Evolutionary conservation across 2,329 filamentous ascomycete genomes (phyloP).

Genomic region (Zymoseptoria crescenta): DNA sequence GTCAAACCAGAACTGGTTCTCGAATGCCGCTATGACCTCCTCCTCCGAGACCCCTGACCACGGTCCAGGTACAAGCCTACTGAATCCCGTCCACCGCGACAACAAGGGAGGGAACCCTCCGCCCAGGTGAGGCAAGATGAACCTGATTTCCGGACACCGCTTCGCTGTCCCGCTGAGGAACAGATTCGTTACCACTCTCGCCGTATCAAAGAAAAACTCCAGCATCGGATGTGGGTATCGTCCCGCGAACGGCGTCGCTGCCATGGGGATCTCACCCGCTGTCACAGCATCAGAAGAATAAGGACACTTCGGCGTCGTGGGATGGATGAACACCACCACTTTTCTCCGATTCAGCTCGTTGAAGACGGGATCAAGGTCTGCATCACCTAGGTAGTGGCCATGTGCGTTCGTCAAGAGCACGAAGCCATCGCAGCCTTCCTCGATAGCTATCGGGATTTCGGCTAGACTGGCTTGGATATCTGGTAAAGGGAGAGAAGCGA

Average conservation of each 20-base stretch:
- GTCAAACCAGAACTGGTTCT: conserved; percentile 45
- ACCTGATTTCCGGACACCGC: conserved; percentile 39
- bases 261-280: conserved; percentile 16
- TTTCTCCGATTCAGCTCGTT: conserved; percentile 40
- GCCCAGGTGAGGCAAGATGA: conserved; percentile 44
- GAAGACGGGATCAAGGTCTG: conserved; percentile 40
- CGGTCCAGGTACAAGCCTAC: conserved; percentile 32
- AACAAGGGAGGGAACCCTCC: conserved; percentile 40
- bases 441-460: conserved; percentile 41
- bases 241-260: conserved; percentile 32
- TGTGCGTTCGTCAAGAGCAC: conserved; percentile 46
- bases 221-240: conserved; percentile 39
- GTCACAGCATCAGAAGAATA: conserved; percentile 11
- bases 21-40: conserved; percentile 28
- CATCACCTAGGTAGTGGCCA: conserved; percentile 46
- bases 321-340: conserved; percentile 48
- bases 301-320: conserved; percentile 42
- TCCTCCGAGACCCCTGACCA: conserved; percentile 22
- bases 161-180: conserved; percentile 42
- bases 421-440: conserved; percentile 45
- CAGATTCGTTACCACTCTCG: conserved; percentile 42
- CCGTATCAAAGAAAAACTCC: conserved; percentile 49
- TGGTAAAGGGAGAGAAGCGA: conserved; percentile 47
- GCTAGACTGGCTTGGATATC: conserved; percentile 40
- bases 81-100: conserved; percentile 37